phyloP scores from a whole-genome alignment of 2,329 filamentous ascomycete genomes.

The Colletotrichum sp. region DNA sequence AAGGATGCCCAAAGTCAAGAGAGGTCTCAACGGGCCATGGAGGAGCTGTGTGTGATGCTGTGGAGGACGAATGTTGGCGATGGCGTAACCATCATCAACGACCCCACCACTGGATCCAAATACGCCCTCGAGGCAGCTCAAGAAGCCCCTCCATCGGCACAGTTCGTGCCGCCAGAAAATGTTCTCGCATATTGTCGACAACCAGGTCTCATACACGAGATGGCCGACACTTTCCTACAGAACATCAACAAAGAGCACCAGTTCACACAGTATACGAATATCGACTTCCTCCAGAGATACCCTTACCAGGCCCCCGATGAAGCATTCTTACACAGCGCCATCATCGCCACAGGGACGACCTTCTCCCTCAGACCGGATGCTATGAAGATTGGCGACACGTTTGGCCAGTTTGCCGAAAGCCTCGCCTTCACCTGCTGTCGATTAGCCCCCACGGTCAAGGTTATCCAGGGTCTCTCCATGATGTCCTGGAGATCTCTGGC shows the following conservation, averaged over 20 bases:
- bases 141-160: not conserved
- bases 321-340: conserved; percentile 19
- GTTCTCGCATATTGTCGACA: conserved; percentile 18
- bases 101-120: conserved; percentile 7
- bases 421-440: conserved; percentile 21
- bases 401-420: conserved; percentile 18
- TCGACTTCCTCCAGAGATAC: conserved; percentile 11
- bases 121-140: conserved; percentile 2
- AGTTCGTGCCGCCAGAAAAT: not conserved
- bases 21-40: conserved; percentile 20
- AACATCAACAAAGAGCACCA: conserved; percentile 23
- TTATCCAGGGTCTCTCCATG: conserved; percentile 22
- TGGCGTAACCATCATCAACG: conserved; percentile 22
- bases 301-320: conserved; percentile 13
- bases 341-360: conserved; percentile 12
- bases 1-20: not conserved
- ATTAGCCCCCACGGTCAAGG: conserved; percentile 9
- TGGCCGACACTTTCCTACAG: conserved; percentile 13
- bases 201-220: conserved; percentile 1
- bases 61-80: conserved; percentile 24
- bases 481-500: conserved; percentile 22
- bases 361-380: conserved; percentile 13
- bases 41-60: conserved; percentile 23
- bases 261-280: conserved; percentile 14
- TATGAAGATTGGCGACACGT: conserved; percentile 3